Base-by-base conservation (phyloP, 2,329 filamentous ascomycete genomes). In the Coleophoma crateriformis region DNA sequence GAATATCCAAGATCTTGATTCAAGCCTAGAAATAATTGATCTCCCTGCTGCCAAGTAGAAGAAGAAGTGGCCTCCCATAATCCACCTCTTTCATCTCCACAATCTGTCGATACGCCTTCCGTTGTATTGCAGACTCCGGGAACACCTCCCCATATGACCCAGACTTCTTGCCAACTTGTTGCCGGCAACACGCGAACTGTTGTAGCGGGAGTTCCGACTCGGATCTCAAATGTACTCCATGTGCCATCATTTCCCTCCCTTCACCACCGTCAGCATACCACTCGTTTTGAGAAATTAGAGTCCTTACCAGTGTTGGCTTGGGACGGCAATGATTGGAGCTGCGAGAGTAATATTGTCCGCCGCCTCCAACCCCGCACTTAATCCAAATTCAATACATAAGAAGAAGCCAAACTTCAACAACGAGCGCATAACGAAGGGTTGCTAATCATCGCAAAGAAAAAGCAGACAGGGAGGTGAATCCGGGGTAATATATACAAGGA, bases 91-190 rank as follows among this genome's bases (percentile, higher is more conserved):
- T 64, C 64, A 13, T 65, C 61, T 10, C 65, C 62, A 47, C 68
- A 72, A 50, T 68, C 52, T 7, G 51, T 20, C 5, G 67, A 62
- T 3, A 70, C 62, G 11, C 68, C 68, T n/a, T 67, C 62, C 14
- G 64, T 64, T 35, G 68, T 46, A 41, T 68, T 71, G 47, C 81
- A 85, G 46, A 80, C 82, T 50, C 73, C 70, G 0, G 74, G 69
- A 47, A 82, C 73, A 3, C 80, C 75, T 3, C 81, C 76, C 82
- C 84, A 88, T 41, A 85, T 80, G 63, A 88, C 48, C 69, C 69
- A 84, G 34, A 67, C 60, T 47, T 68, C 60, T 10, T 68, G 67
- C 45, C 68, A 69, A 0, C 67, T 65, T 12, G 68, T 71, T 3
- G 66, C 70, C 2, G 68, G 63, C 3, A 68, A 59, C 4, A 69